Base-by-base conservation (phyloP, 73 alveolate genomes). In the Paramecium sexaurelia region DNA sequence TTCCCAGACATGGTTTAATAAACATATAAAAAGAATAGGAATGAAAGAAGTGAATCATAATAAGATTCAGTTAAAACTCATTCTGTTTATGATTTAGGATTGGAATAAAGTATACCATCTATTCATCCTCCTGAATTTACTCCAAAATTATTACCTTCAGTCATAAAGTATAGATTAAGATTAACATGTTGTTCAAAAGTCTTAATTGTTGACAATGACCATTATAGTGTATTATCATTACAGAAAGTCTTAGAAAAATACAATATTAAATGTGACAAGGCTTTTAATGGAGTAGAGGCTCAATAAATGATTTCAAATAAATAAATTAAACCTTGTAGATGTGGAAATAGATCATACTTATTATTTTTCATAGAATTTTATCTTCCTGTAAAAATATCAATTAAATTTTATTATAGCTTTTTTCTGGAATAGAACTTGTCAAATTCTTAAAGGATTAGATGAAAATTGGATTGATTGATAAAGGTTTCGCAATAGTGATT, bases 241-340 rank as follows among this genome's bases (percentile, higher is more conserved):
- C 35, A 73, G 45, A 29, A 20, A 6, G 87, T 73, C 11, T 73
- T 73, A 17, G 87, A 24, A 73, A 73, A 73, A 35, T 73, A 73
- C 35, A 35, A 73, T 37, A 73, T 73, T 7, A 73, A 73, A 73
- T 32, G 61, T 32, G 87, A 73, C 9, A 73, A 35, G 19, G 87
- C 87, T 7, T 73, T 73, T 17, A 73, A 73, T 73, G 87, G 87
- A 15, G 32, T 73, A 4, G 87, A 73, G 22, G 87, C 87, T 35
- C 29, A 73, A 73, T 20, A 73, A 33, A 35, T 29, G 55, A 73
- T 73, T 29, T 32, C 26, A 10, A 20, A 73, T 20, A 73, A 73
- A 17, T 9, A 35, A 19, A 35, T 20, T 32, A 20, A 41, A 20
- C 87, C 87, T 32, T 73, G 87, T 73, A 22, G 15, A 8, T 73